A percentile compares a stretch with the other conserved stretches of the same genome.
Evolutionary conservation across 75 land plant species (phyloP).

Genomic region (Adiantum capillusveneris): DNA sequence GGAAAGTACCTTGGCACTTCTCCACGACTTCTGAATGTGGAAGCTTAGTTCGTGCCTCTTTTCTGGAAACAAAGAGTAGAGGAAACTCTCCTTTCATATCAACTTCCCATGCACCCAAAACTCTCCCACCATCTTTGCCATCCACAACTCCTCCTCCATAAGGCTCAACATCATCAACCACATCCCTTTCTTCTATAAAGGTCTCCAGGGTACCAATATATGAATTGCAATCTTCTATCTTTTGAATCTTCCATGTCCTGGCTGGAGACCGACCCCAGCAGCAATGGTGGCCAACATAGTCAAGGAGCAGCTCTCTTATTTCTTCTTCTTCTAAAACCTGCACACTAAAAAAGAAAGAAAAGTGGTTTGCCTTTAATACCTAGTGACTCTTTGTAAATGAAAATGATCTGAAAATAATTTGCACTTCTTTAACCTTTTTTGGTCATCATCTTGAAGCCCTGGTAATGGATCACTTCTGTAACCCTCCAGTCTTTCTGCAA

Average conservation of each 20-base stretch:
- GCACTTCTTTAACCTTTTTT: too few relatives aligned
- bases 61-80: conserved; percentile 52
- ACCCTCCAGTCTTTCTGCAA: too few relatives aligned
- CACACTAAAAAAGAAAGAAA: conserved; percentile 10
- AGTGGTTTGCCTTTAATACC: too few relatives aligned
- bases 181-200: conserved; percentile 88
- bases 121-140: conserved; percentile 45
- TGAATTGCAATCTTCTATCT: conserved; percentile 89
- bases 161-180: conserved; percentile 45
- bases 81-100: conserved; percentile 87
- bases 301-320: conserved; percentile 75
- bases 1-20: conserved; percentile 65
- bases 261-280: conserved; percentile 94
- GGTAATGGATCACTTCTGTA: too few relatives aligned
- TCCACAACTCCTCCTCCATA: conserved; percentile 56
- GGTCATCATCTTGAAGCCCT: too few relatives aligned
- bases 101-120: conserved; percentile 86
- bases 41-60: conserved; percentile 47
- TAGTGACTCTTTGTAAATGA: too few relatives aligned
- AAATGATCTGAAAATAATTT: too few relatives aligned
- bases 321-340: conserved; percentile 81
- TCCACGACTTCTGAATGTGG: conserved; percentile 81
- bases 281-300: conserved; percentile 79
- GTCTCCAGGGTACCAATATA: conserved; percentile 92
- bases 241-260: conserved; percentile 66